These are phyloP conservation scores for Aspergillus asperescens DNA, from an alignment of 495 filamentous ascomycete genomes.

Conservation along the genomic window DNA sequence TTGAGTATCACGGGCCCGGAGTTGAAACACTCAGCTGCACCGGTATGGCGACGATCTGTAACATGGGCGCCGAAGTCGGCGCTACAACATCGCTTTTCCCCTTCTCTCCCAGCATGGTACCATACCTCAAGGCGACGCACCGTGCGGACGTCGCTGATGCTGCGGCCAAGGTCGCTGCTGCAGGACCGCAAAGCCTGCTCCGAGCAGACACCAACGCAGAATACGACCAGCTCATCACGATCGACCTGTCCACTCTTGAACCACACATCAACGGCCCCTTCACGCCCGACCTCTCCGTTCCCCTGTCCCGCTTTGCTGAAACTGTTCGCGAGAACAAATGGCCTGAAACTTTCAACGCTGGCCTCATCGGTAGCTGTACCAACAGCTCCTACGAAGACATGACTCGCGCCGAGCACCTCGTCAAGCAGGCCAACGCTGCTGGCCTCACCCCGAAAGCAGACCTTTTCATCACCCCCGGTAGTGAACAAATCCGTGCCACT, in stretches of 20 bases:
- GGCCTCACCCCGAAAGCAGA: constrained; percentile 89
- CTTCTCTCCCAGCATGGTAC: constrained; percentile 96
- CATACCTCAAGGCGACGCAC: constrained; percentile 91
- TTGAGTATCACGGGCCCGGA: constrained; percentile 92
- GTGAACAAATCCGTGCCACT: constrained; percentile 95
- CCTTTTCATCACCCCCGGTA: constrained; percentile 94
- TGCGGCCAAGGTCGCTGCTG: constrained; percentile 40
- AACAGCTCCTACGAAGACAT: constrained; percentile 99
- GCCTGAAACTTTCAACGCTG: constrained; percentile 97
- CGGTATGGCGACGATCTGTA: constrained; percentile 67
- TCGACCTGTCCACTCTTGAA: constrained; percentile 92
- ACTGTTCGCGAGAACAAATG: constrained; percentile 91
- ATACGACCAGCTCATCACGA: constrained; percentile 94
- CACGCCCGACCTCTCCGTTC: constrained; percentile 98
- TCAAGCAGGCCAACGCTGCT: constrained; percentile 87
- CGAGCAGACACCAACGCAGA: constrained; percentile 79
- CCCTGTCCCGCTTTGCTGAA: constrained; percentile 94
- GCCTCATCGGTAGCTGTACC: constrained; percentile 91
- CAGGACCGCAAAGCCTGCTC: constrained; percentile 35
- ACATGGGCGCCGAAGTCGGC: constrained; percentile 90
- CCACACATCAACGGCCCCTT: constrained; percentile 99
- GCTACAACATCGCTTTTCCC: constrained; percentile 98
- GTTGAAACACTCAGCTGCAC: constrained; percentile 63
- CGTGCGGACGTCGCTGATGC: constrained; percentile 66
- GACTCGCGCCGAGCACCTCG: constrained; percentile 91